Base-by-base conservation (phyloP, 768 basidiomycete species). In the Sarcodon aspratus region DNA sequence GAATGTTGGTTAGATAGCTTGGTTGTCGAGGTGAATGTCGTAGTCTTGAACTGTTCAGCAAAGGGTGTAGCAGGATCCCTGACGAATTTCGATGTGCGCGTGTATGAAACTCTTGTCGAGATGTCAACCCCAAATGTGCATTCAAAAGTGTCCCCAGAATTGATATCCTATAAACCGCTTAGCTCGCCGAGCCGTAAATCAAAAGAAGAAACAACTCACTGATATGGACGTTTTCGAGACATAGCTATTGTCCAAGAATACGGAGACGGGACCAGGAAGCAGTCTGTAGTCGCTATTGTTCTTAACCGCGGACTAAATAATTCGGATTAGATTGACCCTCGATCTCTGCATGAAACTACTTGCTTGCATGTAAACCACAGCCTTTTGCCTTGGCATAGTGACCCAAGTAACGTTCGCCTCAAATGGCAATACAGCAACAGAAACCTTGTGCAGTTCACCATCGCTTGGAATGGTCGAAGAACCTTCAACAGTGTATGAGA, bases 261-360 rank as follows among this genome's bases (percentile, higher is more conserved):
- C 72, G 49, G 62, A 71, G 36, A 78, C 72, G 0, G 68, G 63
- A 0, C 80, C 80, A 7, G 75, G 65, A 2, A 83, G 69, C 31
- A 82, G 63, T 27, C 71, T 64, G 53, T 78, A 78, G 46, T 76
- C 74, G 57, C 75, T 78, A 40, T 68, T 74, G 54, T 82, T 82
- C 59, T 73, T 72, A 46, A 81, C 71, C 50, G 66, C 59, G 50
- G 69, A 74, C 71, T 75, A 45, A 9, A 55, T 48, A 51, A 44
- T 15, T 9, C 40, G 40, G 13, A 17, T 42, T 17, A 13, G 9
- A 42, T 17, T n/a, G 40, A 13, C 5, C 3, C 8, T 13, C 13
- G 9, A 42, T 42, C 9, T 5, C 9, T 42, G 11, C 15, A 42
- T 27, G 17, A 5, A 9, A 40, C 18, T 11, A 61, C 63, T 15